These are phyloP conservation scores for Iris macrosiphon DNA, from an alignment of 106 monocot species.

Conservation along the genomic window DNA sequence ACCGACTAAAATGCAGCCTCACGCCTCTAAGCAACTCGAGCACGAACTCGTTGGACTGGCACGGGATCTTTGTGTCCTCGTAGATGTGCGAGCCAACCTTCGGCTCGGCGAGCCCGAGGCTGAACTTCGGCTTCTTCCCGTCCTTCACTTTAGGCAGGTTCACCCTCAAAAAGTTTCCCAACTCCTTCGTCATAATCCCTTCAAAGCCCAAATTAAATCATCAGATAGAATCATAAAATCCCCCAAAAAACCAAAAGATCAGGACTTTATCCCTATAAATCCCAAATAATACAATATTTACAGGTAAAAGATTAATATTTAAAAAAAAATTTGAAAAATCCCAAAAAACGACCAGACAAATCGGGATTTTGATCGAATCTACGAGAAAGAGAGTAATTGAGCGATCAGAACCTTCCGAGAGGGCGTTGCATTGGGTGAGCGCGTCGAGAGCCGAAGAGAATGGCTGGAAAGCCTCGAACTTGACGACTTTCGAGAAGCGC, in stretches of 20 bases:
- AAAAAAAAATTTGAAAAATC: no score
- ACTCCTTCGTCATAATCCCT: constrained; percentile 77
- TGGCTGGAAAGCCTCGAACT: constrained; percentile 69
- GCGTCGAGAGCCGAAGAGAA: constrained; percentile 85
- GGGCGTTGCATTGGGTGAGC: constrained; percentile 83
- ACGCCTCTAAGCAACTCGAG: constrained; percentile 80
- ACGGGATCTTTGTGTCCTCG: constrained; percentile 65
- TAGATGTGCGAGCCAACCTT: constrained; percentile 76
- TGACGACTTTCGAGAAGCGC: constrained; percentile 71
- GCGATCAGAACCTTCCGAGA: constrained; percentile 88
- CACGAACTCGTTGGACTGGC: constrained; percentile 73
- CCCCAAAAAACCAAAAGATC: no score
- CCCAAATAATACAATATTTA: no score
- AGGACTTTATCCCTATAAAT: no score
- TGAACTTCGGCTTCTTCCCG: constrained; percentile 66
- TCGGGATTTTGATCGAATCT: no score
- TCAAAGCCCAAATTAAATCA: not conserved
- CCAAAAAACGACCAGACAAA: no score
- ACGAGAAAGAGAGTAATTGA: no score
- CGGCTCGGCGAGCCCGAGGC: constrained; percentile 67
- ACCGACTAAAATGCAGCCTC: constrained; percentile 60
- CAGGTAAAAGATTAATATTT: no score
- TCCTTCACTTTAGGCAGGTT: constrained; percentile 67
- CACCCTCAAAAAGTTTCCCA: constrained; percentile 66
- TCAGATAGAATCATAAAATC: not conserved